These are phyloP conservation scores for Eruca vesicaria DNA, from an alignment of 441 rosid species.

Conservation along the genomic window DNA sequence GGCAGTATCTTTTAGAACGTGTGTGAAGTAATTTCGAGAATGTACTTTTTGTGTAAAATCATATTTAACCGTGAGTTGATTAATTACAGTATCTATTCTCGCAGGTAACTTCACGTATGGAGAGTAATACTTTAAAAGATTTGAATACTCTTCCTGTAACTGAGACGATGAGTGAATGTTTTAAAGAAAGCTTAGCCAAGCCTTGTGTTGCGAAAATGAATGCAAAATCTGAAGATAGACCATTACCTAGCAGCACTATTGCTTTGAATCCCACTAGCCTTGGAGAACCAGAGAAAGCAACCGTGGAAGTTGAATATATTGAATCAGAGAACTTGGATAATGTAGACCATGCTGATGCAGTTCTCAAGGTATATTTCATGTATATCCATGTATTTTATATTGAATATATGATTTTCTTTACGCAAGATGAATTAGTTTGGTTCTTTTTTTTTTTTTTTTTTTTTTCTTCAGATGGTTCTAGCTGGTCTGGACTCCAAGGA, in stretches of 20 bases:
- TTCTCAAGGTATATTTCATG: neutral
- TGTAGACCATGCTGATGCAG: neutral
- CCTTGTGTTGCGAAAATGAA: neutral
- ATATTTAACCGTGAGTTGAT: neutral
- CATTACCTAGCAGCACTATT: neutral
- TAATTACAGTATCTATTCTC: neutral
- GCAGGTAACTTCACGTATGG: neutral
- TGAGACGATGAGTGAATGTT: neutral
- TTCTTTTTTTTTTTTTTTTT: constrained; percentile 2
- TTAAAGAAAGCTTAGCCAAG: neutral
- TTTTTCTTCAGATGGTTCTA: constrained; percentile 48
- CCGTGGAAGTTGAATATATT: neutral
- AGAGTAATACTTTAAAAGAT: neutral
- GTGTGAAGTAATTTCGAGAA: neutral
- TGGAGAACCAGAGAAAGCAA: neutral
- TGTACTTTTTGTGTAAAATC: neutral
- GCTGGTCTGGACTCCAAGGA: constrained; percentile 76
- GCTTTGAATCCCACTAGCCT: neutral
- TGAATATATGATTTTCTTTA: neutral
- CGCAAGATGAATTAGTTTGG: neutral
- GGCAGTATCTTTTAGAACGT: constrained; percentile 1
- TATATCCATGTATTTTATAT: too few species aligned
- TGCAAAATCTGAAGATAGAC: neutral
- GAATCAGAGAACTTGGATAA: neutral
- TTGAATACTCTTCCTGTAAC: neutral